phyloP scores from a whole-genome alignment of 305 asterid genomes.

The Andrographis paniculata region DNA sequence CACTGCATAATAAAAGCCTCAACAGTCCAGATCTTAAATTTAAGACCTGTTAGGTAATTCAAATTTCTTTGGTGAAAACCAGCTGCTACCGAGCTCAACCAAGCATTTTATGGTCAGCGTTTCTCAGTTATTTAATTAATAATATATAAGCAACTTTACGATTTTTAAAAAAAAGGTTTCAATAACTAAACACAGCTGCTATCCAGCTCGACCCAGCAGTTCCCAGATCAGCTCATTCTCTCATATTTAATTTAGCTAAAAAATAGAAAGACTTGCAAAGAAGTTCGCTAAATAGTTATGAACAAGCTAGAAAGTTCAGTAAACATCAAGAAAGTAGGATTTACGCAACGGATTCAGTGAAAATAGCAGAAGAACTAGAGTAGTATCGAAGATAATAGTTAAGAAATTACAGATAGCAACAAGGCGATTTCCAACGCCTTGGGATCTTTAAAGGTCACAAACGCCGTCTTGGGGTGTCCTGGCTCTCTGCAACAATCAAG shows the following conservation, averaged over 20 bases:
- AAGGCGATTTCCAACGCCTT: conserved; percentile 90
- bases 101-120: background rate
- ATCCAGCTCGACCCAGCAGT: background rate
- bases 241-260: background rate
- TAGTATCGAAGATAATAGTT: background rate
- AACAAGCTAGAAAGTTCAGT: background rate
- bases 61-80: background rate
- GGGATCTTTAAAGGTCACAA: conserved; percentile 70
- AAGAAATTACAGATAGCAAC: conserved; percentile 58
- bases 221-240: background rate
- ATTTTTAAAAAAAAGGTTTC: background rate
- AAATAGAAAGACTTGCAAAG: background rate
- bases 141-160: too few relatives aligned
- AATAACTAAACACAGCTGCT: background rate
- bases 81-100: background rate
- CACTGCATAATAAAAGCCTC: background rate
- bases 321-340: background rate
- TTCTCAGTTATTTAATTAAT: too few relatives aligned
- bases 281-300: background rate
- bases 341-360: background rate
- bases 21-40: background rate
- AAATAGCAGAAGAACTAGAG: background rate
- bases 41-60: background rate
- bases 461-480: conserved; percentile 42
- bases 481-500: conserved; percentile 48